A percentile compares a stretch with the other conserved stretches of the same genome.
These are phyloP conservation scores for Geotrichum restrictum DNA, from an alignment of 1,139 yeast genomes.

Conservation along the genomic window DNA sequence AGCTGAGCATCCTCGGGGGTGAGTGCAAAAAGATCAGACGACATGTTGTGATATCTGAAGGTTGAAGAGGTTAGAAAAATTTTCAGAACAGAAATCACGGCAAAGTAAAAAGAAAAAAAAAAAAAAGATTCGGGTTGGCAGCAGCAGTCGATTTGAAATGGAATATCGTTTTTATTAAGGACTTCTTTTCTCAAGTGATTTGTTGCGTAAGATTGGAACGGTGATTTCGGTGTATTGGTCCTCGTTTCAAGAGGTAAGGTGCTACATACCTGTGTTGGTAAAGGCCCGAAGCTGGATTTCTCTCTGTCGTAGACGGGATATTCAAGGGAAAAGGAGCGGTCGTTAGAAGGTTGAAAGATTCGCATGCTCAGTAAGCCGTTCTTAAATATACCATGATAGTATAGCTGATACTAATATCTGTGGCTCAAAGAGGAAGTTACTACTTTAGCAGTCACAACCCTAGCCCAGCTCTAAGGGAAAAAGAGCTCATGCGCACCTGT, in stretches of 20 bases:
- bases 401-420: not conserved
- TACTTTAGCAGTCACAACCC: not conserved
- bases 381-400: not conserved
- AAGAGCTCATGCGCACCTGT: no score
- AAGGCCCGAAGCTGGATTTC: slow-evolving; percentile 18
- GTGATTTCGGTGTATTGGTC: not conserved
- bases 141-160: not conserved
- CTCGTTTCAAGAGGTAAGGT: no score
- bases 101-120: not conserved
- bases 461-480: no score
- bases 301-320: slow-evolving; percentile 11
- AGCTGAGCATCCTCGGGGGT: slow-evolving; percentile 99
- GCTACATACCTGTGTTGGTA: slow-evolving; percentile 13
- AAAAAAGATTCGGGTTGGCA: not conserved
- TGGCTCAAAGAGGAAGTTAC: not conserved
- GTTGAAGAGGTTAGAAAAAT: slow-evolving; percentile 5
- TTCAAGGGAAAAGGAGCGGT: slow-evolving; percentile 1
- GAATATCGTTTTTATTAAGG: not conserved
- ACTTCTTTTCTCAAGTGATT: not conserved
- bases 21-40: slow-evolving; percentile 64
- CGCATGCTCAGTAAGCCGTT: not conserved
- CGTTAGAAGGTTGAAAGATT: slow-evolving; percentile 4
- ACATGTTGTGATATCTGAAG: slow-evolving; percentile 44
- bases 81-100: not conserved
- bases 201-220: not conserved